Conservation (phyloP, 2,329 filamentous ascomycete species). For the Scytalidium sp. region DNA sequence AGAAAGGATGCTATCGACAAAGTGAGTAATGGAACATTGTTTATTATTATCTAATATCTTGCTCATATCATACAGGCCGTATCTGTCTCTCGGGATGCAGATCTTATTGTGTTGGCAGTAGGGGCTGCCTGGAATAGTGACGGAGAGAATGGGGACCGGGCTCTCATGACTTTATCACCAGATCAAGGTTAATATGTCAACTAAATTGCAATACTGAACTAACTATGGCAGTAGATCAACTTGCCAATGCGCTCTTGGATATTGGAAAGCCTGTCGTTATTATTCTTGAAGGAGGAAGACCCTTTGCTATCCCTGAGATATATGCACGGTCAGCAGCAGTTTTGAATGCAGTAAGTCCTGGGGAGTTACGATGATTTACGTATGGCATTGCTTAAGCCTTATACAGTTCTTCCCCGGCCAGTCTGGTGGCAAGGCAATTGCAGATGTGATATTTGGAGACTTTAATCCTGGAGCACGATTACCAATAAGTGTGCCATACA, state of each 20-base stretch:
- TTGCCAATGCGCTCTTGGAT: slow-evolving; percentile 34
- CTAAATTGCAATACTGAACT: not conserved
- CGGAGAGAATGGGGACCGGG: slow-evolving; percentile 39
- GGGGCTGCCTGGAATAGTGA: slow-evolving; percentile 44
- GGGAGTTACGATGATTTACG: slow-evolving; percentile 13
- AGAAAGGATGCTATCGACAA: slow-evolving; percentile 20
- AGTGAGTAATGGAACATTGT: slow-evolving; percentile 13
- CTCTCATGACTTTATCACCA: slow-evolving; percentile 31
- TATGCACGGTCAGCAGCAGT: slow-evolving; percentile 37
- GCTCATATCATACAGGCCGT: slow-evolving; percentile 29
- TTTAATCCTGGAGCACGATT: slow-evolving; percentile 31
- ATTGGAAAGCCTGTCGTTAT: slow-evolving; percentile 38
- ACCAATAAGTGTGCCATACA: slow-evolving; percentile 31
- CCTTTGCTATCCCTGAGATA: slow-evolving; percentile 35
- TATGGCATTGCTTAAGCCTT: slow-evolving; percentile 27
- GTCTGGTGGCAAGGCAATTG: slow-evolving; percentile 20
- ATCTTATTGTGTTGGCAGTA: slow-evolving; percentile 36
- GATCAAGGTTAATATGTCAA: not conserved
- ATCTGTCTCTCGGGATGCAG: slow-evolving; percentile 30
- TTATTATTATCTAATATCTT: not conserved
- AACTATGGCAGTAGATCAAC: not conserved
- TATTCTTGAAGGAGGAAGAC: slow-evolving; percentile 38
- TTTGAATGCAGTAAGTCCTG: slow-evolving; percentile 33
- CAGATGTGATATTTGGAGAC: slow-evolving; percentile 28
- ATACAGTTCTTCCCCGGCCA: slow-evolving; percentile 13